Evolutionary conservation across 805 yeast species (phyloP).

Genomic region (Candida vartiovaarae): DNA sequence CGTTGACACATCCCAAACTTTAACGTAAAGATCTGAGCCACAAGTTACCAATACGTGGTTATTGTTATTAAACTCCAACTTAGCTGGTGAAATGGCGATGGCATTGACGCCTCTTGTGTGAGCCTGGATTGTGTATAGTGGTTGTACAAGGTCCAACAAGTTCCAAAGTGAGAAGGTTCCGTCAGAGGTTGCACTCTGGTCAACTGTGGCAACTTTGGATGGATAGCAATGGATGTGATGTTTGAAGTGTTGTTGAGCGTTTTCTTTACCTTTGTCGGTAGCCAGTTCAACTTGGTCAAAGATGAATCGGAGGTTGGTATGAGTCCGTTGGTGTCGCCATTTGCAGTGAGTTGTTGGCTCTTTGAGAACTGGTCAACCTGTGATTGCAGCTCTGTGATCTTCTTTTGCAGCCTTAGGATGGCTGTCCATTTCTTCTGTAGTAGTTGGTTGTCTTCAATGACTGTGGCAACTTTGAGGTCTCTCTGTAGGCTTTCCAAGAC

Average conservation of each 20-base stretch:
- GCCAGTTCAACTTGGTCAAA: slow-evolving; percentile 19
- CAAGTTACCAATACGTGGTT: slow-evolving; percentile 36
- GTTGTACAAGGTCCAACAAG: slow-evolving; percentile 46
- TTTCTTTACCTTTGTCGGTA: slow-evolving; percentile 20
- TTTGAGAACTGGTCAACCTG: slow-evolving; percentile 44
- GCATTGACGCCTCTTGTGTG: slow-evolving; percentile 67
- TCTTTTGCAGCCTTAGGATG: slow-evolving; percentile 70
- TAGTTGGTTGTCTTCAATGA: slow-evolving; percentile 24
- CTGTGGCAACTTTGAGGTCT: slow-evolving; percentile 16
- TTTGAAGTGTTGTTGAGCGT: slow-evolving; percentile 34
- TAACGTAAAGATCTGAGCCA: slow-evolving; percentile 47
- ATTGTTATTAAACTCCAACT: slow-evolving; percentile 14
- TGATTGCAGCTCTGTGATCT: slow-evolving; percentile 62
- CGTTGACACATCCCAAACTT: slow-evolving; percentile 60
- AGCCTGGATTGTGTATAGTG: slow-evolving; percentile 59
- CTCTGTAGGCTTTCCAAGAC: slow-evolving; percentile 13
- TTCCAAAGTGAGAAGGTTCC: slow-evolving; percentile 76
- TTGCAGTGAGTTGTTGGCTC: slow-evolving; percentile 12
- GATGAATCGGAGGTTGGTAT: slow-evolving; percentile 3
- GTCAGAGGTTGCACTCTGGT: slow-evolving; percentile 58
- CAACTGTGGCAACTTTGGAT: slow-evolving; percentile 63
- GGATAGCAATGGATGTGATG: slow-evolving; percentile 59
- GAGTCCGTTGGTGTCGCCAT: slow-evolving; percentile 15
- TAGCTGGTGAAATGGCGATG: slow-evolving; percentile 47
- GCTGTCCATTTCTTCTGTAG: slow-evolving; percentile 85